Conservation (phyloP, 1,139 yeast genomes). For the Hyphopichia fennica region DNA sequence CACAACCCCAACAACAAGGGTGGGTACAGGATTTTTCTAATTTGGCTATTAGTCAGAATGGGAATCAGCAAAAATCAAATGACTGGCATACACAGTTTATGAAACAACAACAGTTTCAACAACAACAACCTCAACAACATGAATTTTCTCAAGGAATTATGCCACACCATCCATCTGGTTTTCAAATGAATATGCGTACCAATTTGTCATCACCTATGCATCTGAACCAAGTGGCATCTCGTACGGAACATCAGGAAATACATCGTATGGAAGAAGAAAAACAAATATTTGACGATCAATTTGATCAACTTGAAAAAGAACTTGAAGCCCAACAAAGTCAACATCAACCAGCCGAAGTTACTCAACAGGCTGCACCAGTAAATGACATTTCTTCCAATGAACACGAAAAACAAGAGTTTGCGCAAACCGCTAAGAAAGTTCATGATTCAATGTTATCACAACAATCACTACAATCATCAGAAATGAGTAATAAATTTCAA, state of each 20-base stretch:
- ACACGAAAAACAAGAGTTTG: constrained; percentile 36
- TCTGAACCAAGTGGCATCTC: constrained; percentile 8
- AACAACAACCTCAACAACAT: constrained; percentile 9
- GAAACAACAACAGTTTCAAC: constrained; percentile 10
- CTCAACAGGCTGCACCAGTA: constrained; percentile 9
- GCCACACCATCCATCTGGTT: constrained; percentile 7
- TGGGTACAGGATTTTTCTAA: constrained; percentile 40
- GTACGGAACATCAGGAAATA: constrained; percentile 31
- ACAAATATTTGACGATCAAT: constrained; percentile 34
- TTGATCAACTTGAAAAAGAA: constrained; percentile 37
- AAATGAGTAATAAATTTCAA: constrained; percentile 34
- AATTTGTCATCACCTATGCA: constrained; percentile 15
- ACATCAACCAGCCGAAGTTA: too few species aligned
- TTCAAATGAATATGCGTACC: constrained; percentile 18
- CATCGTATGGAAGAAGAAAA: constrained; percentile 30
- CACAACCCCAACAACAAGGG: constrained; percentile 7
- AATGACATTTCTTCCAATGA: constrained; percentile 9
- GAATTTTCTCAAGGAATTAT: constrained; percentile 10
- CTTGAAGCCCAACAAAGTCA: constrained; percentile 16
- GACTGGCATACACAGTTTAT: neutral
- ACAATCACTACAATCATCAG: constrained; percentile 14
- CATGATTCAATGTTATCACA: constrained; percentile 29
- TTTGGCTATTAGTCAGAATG: constrained; percentile 16
- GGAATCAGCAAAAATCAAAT: constrained; percentile 6
- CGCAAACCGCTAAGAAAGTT: constrained; percentile 41